These are phyloP conservation scores for Leishmania arabica DNA, from an alignment of 208 protist species.

Conservation along the genomic window DNA sequence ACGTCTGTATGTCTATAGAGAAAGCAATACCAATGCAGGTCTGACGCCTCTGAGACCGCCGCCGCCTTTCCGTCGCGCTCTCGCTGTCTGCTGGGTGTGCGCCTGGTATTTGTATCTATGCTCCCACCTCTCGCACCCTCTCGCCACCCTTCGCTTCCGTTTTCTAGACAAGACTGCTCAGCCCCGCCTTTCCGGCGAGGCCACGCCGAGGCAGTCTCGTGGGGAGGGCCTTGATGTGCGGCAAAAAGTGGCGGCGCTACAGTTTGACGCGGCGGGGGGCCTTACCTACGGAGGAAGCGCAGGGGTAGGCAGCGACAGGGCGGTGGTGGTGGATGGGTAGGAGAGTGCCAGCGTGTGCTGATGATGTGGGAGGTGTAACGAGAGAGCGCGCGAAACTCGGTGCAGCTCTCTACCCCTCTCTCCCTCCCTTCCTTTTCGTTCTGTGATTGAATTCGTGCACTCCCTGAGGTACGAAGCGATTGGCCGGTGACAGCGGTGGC, in stretches of 20 bases:
- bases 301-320: too few relatives aligned
- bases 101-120: not conserved
- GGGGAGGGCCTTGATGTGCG: not conserved
- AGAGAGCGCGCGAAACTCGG: not conserved
- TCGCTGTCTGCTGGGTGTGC: not conserved
- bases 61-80: not conserved
- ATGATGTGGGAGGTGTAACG: too few relatives aligned
- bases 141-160: not conserved
- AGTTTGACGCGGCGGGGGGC: not conserved
- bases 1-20: not conserved
- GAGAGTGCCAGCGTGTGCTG: not conserved
- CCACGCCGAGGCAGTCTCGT: not conserved
- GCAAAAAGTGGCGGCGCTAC: not conserved
- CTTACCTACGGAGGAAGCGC: not conserved
- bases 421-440: not conserved
- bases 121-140: not conserved
- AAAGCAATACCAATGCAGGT: not conserved
- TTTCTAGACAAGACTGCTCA: not conserved
- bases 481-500: not conserved
- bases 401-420: not conserved
- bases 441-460: not conserved
- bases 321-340: too few relatives aligned
- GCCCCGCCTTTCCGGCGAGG: not conserved
- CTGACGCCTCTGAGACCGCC: not conserved
- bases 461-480: not conserved